Conservation (phyloP, 495 filamentous ascomycete species). For the Podospora pseudocomata region DNA sequence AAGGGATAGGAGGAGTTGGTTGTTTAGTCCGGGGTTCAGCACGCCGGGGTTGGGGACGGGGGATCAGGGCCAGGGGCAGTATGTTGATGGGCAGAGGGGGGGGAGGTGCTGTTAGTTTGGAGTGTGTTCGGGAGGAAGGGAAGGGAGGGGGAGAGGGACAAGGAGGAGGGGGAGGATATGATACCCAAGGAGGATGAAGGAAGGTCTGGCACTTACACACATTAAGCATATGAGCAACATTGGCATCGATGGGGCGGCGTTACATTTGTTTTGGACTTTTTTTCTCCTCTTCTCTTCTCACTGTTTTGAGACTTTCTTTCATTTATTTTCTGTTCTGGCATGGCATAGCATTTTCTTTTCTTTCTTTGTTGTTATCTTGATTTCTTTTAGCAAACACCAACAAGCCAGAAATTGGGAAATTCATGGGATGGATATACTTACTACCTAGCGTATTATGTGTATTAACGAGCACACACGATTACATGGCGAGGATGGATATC, state of each 20-base stretch:
- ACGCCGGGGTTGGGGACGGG: conserved; percentile 36
- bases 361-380: neutral
- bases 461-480: too few relatives aligned
- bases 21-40: conserved; percentile 53
- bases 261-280: neutral
- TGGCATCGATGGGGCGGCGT: neutral
- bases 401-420: neutral
- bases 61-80: conserved; percentile 37
- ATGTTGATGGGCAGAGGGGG: conserved; percentile 12
- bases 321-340: neutral
- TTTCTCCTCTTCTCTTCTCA: neutral
- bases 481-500: too few relatives aligned
- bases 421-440: neutral
- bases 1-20: conserved; percentile 60
- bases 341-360: neutral
- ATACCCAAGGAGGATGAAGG: neutral
- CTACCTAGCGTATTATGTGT: too few relatives aligned
- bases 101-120: conserved; percentile 17
- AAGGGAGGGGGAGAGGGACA: neutral
- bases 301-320: too few relatives aligned
- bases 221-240: neutral
- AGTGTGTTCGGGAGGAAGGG: neutral
- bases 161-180: neutral
- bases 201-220: conserved; percentile 2
- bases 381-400: neutral